Conservation (phyloP, 2,329 filamentous ascomycete genomes). For the Didymosphaeria variabile region DNA sequence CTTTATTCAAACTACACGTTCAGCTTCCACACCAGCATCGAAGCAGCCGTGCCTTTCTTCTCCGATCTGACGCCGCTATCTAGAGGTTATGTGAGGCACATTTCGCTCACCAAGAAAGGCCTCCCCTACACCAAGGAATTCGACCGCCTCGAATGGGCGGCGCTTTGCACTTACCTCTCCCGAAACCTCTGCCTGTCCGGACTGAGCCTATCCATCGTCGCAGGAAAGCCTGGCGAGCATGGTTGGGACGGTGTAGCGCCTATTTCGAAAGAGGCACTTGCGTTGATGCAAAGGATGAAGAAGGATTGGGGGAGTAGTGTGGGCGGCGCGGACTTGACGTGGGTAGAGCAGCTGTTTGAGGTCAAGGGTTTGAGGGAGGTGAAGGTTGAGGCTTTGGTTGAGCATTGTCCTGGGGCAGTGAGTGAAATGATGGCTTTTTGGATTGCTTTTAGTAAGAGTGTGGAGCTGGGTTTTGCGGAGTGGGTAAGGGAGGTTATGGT, state of each 20-base stretch:
- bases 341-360: slow-evolving; percentile 64
- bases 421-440: slow-evolving; percentile 66
- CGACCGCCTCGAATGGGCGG: slow-evolving; percentile 64
- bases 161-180: slow-evolving; percentile 57
- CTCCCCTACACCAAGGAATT: slow-evolving; percentile 64
- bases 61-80: slow-evolving; percentile 63
- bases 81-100: slow-evolving; percentile 57
- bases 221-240: slow-evolving; percentile 57
- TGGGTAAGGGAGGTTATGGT: slow-evolving; percentile 58
- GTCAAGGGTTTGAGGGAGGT: slow-evolving; percentile 61
- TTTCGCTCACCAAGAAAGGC: slow-evolving; percentile 66
- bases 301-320: slow-evolving; percentile 36
- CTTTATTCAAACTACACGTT: slow-evolving; percentile 67
- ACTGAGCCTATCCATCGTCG: slow-evolving; percentile 62
- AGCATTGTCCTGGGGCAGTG: slow-evolving; percentile 62
- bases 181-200: slow-evolving; percentile 20
- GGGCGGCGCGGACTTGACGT: slow-evolving; percentile 57
- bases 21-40: slow-evolving; percentile 67
- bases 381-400: slow-evolving; percentile 63
- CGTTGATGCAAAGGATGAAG: slow-evolving; percentile 36
- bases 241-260: slow-evolving; percentile 60
- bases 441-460: slow-evolving; percentile 67
- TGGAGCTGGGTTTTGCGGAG: slow-evolving; percentile 64
- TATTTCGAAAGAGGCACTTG: slow-evolving; percentile 33
- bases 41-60: slow-evolving; percentile 69